Evolutionary conservation across 805 yeast genomes (phyloP).

Genomic region (Pichia insulana): DNA sequence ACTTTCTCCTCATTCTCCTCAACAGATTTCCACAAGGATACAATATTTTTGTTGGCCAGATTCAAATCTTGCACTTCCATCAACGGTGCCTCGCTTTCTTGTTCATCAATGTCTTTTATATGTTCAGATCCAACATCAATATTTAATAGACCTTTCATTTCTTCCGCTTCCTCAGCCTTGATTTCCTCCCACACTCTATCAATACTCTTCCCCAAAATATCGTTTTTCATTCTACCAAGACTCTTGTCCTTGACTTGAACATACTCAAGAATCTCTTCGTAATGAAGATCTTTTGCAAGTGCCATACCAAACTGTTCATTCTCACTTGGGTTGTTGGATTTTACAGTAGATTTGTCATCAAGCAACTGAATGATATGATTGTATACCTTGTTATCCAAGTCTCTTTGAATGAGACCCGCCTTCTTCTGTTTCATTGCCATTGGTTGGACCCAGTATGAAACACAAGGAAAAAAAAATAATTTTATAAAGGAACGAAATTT

Average conservation of each 20-base stretch:
- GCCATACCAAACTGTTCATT: constrained; percentile 30
- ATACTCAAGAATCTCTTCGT: constrained; percentile 44
- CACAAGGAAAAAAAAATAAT: too few relatives aligned
- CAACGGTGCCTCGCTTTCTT: constrained; percentile 34
- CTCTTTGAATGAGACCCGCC: constrained; percentile 22
- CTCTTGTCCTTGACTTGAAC: constrained; percentile 60
- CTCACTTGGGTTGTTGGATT: constrained; percentile 3
- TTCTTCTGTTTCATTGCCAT: constrained; percentile 11
- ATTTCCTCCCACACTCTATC: constrained; percentile 49
- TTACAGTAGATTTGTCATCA: constrained; percentile 48
- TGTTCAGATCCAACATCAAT: constrained; percentile 12
- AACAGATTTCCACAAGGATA: constrained; percentile 52
- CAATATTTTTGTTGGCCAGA: constrained; percentile 67
- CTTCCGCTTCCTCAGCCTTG: constrained; percentile 53
- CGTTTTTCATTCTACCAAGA: constrained; percentile 61
- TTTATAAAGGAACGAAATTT: too few relatives aligned
- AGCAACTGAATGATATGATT: constrained; percentile 47
- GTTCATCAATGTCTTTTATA: constrained; percentile 12
- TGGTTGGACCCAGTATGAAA: not conserved
- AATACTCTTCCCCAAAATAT: constrained; percentile 52
- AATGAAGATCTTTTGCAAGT: constrained; percentile 50
- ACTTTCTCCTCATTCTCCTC: constrained; percentile 10
- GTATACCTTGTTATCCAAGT: constrained; percentile 48
- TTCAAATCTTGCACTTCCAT: constrained; percentile 63
- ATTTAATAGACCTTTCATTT: constrained; percentile 33